Conservation (phyloP, 1,284 basidiomycete genomes). For the Cutaneotrichosporon curvatum region DNA sequence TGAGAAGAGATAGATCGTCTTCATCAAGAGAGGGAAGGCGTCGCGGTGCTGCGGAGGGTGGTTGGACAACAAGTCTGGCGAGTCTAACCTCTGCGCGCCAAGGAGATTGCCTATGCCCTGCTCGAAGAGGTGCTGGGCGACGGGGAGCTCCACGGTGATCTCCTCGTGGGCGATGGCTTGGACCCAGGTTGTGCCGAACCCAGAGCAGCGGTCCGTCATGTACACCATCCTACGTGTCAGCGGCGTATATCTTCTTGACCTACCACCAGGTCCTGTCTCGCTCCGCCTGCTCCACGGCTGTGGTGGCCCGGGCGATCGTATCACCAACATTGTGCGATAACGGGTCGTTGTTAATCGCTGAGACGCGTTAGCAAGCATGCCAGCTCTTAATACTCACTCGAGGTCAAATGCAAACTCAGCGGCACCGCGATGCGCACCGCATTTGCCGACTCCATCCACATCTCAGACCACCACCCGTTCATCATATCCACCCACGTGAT, state of each 20-base stretch:
- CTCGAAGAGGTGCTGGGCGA: conserved; percentile 28
- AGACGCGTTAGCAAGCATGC: neutral
- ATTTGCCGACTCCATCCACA: conserved; percentile 34
- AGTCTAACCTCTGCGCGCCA: conserved; percentile 32
- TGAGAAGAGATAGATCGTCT: conserved; percentile 54
- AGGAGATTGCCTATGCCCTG: conserved; percentile 9
- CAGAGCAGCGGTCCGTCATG: conserved; percentile 19
- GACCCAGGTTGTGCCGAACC: conserved; percentile 5
- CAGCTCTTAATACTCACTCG: conserved; percentile 14
- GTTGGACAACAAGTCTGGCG: conserved; percentile 10
- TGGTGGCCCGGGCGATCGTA: conserved; percentile 2
- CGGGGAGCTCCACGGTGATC: conserved; percentile 38
- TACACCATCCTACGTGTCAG: conserved; percentile 24
- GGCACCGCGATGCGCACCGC: conserved; percentile 30
- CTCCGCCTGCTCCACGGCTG: conserved; percentile 29
- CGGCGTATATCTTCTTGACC: conserved; percentile 7
- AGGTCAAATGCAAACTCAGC: conserved; percentile 27
- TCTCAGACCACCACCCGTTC: conserved; percentile 38
- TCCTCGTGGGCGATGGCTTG: conserved; percentile 25
- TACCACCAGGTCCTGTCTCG: conserved; percentile 38
- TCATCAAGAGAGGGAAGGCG: conserved; percentile 58
- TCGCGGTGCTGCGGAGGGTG: conserved; percentile 29
- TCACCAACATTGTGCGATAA: conserved; percentile 12
- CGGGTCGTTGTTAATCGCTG: conserved; percentile 5
- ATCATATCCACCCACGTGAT: conserved; percentile 28